Base-by-base conservation (phyloP, 2,329 filamentous ascomycete genomes). In the Orbilia blumenaviensis region DNA sequence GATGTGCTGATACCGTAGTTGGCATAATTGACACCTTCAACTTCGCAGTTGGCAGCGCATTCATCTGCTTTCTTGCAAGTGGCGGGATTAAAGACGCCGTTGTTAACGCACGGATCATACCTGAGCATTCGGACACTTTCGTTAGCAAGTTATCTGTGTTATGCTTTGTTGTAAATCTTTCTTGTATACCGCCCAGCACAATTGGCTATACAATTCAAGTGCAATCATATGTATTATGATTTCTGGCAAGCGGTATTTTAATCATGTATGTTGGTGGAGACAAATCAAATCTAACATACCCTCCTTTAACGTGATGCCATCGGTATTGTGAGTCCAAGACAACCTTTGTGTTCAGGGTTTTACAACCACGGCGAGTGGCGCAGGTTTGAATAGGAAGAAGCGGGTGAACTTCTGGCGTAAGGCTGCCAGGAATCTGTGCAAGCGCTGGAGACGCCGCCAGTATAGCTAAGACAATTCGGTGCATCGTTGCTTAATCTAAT, bases 281-380 rank as follows among this genome's bases (percentile, higher is more conserved):
- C 23, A 42, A 2, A 10, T 1, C 3, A 6, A n/a, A 14, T 62
- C 5, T 5, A 3, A 66, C 69, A 12, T 21, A 74, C 62, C 69
- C 69, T 46, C 63, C 69, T 54, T 81, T 81, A 60, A 83, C 81
- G 81, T 88, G 86, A 58, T 87, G 81, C 87, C 87, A 88, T 61
- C 86, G 84, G 86, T 86, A 88, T 82, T 88, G 88, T 78, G 86
- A 80, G 79, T 88, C 86, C 79, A 89, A 82, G 63, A 86, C 86
- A 63, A 89, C 84, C 29, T 84, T 85, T 41, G 85, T 87, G 42
- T 81, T 79, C 78, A 87, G 86, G 1, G 81, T 88, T 34, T 83
- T 85, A 83, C 87, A 89, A 29, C 82, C 83, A 52, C 86, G 86
- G 66, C 82, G 83, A 21, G 83, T 80, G 34, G 86, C 84, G 82